Percentiles rank a stretch among this genome's conserved stretches.
Evolutionary conservation across 805 yeast genomes (phyloP).

Genomic region (Wickerhamomyces canadensis): DNA sequence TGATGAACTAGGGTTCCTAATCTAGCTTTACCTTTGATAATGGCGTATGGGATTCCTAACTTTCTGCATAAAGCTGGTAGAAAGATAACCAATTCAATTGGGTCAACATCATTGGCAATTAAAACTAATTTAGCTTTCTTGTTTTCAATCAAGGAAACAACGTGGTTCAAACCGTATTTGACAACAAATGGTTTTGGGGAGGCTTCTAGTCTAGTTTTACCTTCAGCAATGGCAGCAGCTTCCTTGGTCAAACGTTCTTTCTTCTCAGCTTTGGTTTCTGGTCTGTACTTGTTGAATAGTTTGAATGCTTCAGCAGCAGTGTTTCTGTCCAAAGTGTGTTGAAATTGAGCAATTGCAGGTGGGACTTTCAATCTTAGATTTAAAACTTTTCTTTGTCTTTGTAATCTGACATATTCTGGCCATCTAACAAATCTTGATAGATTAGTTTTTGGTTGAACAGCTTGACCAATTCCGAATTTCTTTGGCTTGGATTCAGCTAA

Average conservation of each 20-base stretch:
- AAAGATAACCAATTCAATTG: slow-evolving; percentile 95
- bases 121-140: slow-evolving; percentile 96
- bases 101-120: slow-evolving; percentile 99
- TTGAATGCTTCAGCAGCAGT: slow-evolving; percentile 96
- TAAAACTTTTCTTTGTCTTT: slow-evolving; percentile 98
- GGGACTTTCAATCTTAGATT: slow-evolving; percentile 97
- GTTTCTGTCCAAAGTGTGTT: slow-evolving; percentile 95
- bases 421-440: slow-evolving; percentile 96
- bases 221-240: slow-evolving; percentile 98
- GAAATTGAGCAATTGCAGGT: slow-evolving; percentile 97
- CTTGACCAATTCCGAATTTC: slow-evolving; percentile 96
- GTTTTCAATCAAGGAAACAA: slow-evolving; percentile 94
- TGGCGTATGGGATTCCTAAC: slow-evolving; percentile 99
- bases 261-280: slow-evolving; percentile 96
- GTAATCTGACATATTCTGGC: slow-evolving; percentile 98
- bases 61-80: slow-evolving; percentile 98
- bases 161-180: slow-evolving; percentile 99
- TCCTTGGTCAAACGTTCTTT: slow-evolving; percentile 98
- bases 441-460: slow-evolving; percentile 92
- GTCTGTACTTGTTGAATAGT: slow-evolving; percentile 98
- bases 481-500: slow-evolving; percentile 85
- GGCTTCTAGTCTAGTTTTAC: slow-evolving; percentile 94
- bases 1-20: slow-evolving; percentile 96
- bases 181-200: slow-evolving; percentile 95
- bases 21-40: slow-evolving; percentile 98